Base-by-base conservation (phyloP, 768 basidiomycete genomes). In the Calocybe gangraenosa region DNA sequence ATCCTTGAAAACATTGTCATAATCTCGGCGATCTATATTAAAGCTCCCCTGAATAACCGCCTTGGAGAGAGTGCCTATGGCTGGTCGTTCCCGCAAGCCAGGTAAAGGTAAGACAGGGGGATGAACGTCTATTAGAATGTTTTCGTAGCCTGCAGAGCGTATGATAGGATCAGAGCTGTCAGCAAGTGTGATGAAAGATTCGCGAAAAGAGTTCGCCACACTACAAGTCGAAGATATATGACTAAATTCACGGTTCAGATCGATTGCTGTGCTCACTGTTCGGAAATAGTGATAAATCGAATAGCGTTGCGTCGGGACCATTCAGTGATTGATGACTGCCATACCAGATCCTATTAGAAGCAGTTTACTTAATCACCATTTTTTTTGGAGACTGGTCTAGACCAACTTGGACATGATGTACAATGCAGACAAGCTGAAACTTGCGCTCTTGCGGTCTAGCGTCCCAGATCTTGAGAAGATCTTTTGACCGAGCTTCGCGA, bases 41-140 rank as follows among this genome's bases (percentile, higher is more conserved):
- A 71, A 68, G 2, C 55, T 63, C 17, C 70, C 70, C 54, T 71
- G 70, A 18, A 73, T 70, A 46, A 69, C 69, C 2, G 65, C 70
- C 41, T 63, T 63, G 15, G 68, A 63, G 33, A 73, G 58, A n/a
- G 54, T 46, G 1, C 60, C 47, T 6, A 46, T 42, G 3, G 46
- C 23, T 20, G 44, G 11, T n/a, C 51, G 61, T 10, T 54, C 51
- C 2, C 55, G 60, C 11, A 65, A 48, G 25, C 58, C 34, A 9
- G 58, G 61, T 7, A 68, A 45, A 42, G 68, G 63, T 18, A 67
- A 49, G 13, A 70, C 54, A 1, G 67, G 69, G 1, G 61, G 58
- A 51, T 67, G 65, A 7, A 65, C 60, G 44, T 68, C 67, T 3
- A 69, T 55, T 9, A 63, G 64, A 10, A 70, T 63, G 39, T 65